phyloP scores from a whole-genome alignment of 441 rosid species.

The Sinapis alba region DNA sequence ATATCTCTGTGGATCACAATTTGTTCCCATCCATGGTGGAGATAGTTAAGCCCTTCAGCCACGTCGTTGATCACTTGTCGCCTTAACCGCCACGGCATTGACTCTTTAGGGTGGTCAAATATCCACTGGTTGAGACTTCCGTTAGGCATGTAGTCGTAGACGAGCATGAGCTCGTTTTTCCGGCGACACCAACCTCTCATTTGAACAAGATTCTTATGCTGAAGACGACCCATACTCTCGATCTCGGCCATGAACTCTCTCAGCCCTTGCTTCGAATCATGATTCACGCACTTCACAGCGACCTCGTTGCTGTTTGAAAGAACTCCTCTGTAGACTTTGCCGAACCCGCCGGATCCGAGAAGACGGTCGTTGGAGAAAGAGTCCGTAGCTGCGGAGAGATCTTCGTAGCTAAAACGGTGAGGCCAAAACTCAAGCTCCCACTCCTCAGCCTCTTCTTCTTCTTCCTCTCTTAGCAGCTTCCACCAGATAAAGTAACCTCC shows the following conservation, averaged over 20 bases:
- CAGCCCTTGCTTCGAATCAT: conserved; percentile 61
- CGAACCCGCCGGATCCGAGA: conserved; percentile 65
- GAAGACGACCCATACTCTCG: conserved; percentile 62
- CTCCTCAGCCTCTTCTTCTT: conserved; percentile 59
- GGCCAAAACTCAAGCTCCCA: conserved; percentile 78
- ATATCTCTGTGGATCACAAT: conserved; percentile 67
- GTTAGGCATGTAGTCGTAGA: conserved; percentile 69
- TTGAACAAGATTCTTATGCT: conserved; percentile 62
- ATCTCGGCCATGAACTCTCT: conserved; percentile 79
- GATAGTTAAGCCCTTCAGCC: conserved; percentile 64
- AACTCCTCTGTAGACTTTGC: conserved; percentile 56
- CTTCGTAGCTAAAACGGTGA: conserved; percentile 63
- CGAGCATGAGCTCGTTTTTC: conserved; percentile 59
- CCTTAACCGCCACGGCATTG: conserved; percentile 54
- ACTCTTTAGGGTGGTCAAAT: conserved; percentile 54
- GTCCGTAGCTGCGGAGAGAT: conserved; percentile 48
- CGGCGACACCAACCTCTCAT: conserved; percentile 72
- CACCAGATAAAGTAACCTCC: conserved; percentile 45
- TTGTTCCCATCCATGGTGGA: conserved; percentile 72
- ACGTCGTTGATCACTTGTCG: conserved; percentile 54
- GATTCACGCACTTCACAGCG: conserved; percentile 67
- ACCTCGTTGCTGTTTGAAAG: conserved; percentile 45
- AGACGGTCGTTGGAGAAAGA: conserved; percentile 53
- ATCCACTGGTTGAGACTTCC: conserved; percentile 61
- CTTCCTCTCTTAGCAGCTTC: conserved; percentile 41